These are phyloP conservation scores for Colletotrichum australisinense DNA, from an alignment of 2,329 filamentous ascomycete species.

Conservation along the genomic window DNA sequence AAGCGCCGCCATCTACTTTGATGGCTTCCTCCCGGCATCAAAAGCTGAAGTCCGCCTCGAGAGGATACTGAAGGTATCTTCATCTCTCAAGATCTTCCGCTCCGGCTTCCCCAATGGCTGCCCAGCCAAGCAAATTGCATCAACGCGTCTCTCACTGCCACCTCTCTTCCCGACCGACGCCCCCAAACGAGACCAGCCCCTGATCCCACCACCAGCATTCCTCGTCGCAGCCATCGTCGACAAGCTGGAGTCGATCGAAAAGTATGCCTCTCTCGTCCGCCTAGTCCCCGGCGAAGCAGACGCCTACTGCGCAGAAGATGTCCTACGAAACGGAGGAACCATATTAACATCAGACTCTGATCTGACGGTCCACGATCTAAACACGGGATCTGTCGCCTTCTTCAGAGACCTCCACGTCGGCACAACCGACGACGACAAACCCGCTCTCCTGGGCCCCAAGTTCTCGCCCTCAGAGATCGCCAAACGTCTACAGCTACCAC, in stretches of 20 bases:
- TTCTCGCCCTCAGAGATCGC: slow-evolving; percentile 51
- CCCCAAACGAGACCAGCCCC: slow-evolving; percentile 45
- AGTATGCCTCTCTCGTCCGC: slow-evolving; percentile 55
- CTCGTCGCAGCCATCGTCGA: slow-evolving; percentile 84
- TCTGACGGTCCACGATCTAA: slow-evolving; percentile 79
- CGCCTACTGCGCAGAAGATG: slow-evolving; percentile 76
- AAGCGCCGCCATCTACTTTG: slow-evolving; percentile 83
- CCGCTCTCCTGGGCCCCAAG: slow-evolving; percentile 33
- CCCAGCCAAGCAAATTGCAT: slow-evolving; percentile 37
- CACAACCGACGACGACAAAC: slow-evolving; percentile 34
- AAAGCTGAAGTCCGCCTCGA: slow-evolving; percentile 73
- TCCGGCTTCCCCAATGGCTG: slow-evolving; percentile 45
- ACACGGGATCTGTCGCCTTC: slow-evolving; percentile 73
- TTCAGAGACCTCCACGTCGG: slow-evolving; percentile 70
- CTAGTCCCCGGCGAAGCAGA: slow-evolving; percentile 90
- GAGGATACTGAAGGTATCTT: slow-evolving; percentile 69
- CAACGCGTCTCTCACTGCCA: slow-evolving; percentile 9
- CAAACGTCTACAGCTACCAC: slow-evolving; percentile 53
- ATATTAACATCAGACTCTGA: slow-evolving; percentile 91
- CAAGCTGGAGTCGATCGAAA: slow-evolving; percentile 61
- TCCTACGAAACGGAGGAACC: slow-evolving; percentile 63
- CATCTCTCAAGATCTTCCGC: slow-evolving; percentile 62
- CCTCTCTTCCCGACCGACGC: slow-evolving; percentile 41
- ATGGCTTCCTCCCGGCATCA: slow-evolving; percentile 78
- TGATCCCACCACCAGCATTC: slow-evolving; percentile 71